Evolutionary conservation across 306 rosid species (phyloP), one percentile per base, ranked within the genome.

Genomic region (Begonia masoniana): DNA sequence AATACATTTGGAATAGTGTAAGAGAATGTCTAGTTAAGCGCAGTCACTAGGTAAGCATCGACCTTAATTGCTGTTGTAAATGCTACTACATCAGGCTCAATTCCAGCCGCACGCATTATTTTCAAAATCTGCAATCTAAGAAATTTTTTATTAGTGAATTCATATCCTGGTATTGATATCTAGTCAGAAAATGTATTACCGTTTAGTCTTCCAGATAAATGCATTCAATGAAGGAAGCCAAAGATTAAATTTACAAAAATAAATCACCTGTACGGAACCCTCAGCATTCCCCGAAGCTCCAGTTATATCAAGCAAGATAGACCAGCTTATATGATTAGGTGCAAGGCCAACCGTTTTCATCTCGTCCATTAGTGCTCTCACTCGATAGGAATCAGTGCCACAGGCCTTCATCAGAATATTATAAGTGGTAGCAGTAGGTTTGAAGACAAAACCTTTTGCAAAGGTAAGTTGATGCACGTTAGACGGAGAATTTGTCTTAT

Each of bases 361-460:
- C 79, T 89, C 97, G 8, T 75, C 75, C 71, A 89, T 78, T 69
- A 91, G 57, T 58, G 79, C 83, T 75, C 72, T 83, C 15, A 94
- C 94, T 53, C 63, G 97, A 76, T 71, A 66, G 80, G 80, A 83
- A 80, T 91, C 84, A 60, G 94, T 70, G 59, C 94, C 97, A 64
- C 97, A 91, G 24, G 97, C 95, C 78, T 91, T 91, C 79, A 91
- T 79, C 69, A 91, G 73, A 67, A 65, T 82, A 73, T 91, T 85
- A 75, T 91, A 91, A 10, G 95, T 91, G 14, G 94, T 41, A 51
- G 69, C 71, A 48, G 94, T 82, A 53, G 97, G 97, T 49, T 42
- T 68, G 68, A 89, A 89, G 51, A 86, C 73, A 72, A 80, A 73
- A 57, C 76, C 76, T 81, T 73, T 56, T 10, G 70, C 68, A 66